phyloP scores from a whole-genome alignment of 257 asterid species.

The Mentha longifolia region DNA sequence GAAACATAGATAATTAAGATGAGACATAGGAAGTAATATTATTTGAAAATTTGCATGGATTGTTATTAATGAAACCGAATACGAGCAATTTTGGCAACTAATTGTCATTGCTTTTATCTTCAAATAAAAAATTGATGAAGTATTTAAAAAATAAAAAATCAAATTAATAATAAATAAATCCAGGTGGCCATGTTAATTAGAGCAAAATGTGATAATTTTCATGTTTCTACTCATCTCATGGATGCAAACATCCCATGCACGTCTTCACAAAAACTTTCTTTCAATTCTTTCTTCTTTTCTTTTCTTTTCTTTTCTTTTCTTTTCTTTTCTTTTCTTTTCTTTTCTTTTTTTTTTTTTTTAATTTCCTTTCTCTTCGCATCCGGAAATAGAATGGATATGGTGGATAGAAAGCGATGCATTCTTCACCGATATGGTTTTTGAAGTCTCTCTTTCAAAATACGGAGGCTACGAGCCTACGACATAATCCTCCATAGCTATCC shows the following conservation, averaged over 20 bases:
- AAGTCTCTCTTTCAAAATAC: conserved; percentile 42
- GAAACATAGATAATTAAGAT: too few relatives aligned
- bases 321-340: too few relatives aligned
- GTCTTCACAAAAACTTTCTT: not conserved
- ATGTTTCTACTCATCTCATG: conserved; percentile 25
- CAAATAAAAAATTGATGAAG: too few relatives aligned
- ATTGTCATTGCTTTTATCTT: not conserved
- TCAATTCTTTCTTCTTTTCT: too few relatives aligned
- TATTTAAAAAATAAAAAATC: too few relatives aligned
- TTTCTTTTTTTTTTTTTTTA: too few relatives aligned
- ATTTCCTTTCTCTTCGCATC: too few relatives aligned
- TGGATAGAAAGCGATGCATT: conserved; percentile 62
- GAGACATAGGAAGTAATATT: too few relatives aligned
- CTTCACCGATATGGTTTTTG: conserved; percentile 52
- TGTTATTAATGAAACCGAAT: not conserved
- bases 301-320: too few relatives aligned
- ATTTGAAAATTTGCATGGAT: too few relatives aligned
- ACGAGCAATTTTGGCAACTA: not conserved
- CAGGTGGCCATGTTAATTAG: conserved; percentile 25
- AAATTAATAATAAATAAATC: too few relatives aligned
- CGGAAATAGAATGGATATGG: too few relatives aligned
- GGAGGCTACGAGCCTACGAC: conserved; percentile 27
- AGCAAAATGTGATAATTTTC: conserved; percentile 31
- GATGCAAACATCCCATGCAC: conserved; percentile 34
- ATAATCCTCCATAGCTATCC: conserved; percentile 48